These are phyloP conservation scores for Podospora tetraspora DNA, from an alignment of 495 filamentous ascomycete genomes.

Conservation along the genomic window DNA sequence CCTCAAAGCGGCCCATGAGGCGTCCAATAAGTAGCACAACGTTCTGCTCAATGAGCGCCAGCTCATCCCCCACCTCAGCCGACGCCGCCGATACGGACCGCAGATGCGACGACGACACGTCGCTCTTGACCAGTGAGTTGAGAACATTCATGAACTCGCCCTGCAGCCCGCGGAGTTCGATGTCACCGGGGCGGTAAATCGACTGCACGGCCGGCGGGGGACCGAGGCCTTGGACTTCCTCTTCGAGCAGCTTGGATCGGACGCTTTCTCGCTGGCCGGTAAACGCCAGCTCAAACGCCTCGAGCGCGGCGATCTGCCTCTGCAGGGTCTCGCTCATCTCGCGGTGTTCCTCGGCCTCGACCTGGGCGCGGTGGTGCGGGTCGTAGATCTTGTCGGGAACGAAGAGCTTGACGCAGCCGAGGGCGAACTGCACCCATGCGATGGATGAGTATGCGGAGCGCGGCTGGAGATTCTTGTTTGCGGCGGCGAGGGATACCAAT, in stretches of 20 bases:
- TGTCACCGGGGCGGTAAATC: slow-evolving; percentile 64
- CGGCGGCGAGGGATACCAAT: slow-evolving; percentile 31
- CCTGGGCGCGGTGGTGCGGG: slow-evolving; percentile 69
- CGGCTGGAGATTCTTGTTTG: slow-evolving; percentile 22
- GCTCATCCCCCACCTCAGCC: slow-evolving; percentile 36
- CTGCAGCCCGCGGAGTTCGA: slow-evolving; percentile 66
- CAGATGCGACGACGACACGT: slow-evolving; percentile 41
- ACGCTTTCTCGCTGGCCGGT: slow-evolving; percentile 62
- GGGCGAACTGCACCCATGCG: slow-evolving; percentile 62
- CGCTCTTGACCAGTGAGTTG: slow-evolving; percentile 54
- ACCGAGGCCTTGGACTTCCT: slow-evolving; percentile 58
- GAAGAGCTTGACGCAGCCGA: slow-evolving; percentile 68
- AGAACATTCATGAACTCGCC: slow-evolving; percentile 76
- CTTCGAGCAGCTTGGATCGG: slow-evolving; percentile 53
- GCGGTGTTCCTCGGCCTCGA: slow-evolving; percentile 62
- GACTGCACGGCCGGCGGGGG: slow-evolving; percentile 48
- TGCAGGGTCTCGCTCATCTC: slow-evolving; percentile 50
- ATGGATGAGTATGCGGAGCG: slow-evolving; percentile 36
- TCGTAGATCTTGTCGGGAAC: slow-evolving; percentile 83
- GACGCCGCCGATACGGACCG: slow-evolving; percentile 27
- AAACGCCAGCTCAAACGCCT: slow-evolving; percentile 58
- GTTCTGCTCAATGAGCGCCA: slow-evolving; percentile 62
- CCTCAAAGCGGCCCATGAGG: slow-evolving; percentile 59
- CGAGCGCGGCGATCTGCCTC: slow-evolving; percentile 54
- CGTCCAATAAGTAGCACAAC: slow-evolving; percentile 61